Evolutionary conservation across 75 land plant species (phyloP).

Genomic region (Chamaecyparis obtusa): DNA sequence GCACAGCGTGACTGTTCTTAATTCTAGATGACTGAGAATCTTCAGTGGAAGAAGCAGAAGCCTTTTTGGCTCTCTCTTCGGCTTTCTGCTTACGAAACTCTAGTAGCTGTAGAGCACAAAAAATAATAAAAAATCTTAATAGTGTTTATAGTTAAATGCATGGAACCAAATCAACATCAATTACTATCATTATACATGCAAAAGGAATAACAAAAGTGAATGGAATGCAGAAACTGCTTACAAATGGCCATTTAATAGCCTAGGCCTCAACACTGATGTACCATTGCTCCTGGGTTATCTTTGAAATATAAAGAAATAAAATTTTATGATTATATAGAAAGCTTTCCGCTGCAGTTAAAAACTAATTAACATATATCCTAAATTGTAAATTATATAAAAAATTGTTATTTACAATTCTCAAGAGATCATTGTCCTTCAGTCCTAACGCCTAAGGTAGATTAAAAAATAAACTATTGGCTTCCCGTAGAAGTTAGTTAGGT

Average conservation of each 20-base stretch:
- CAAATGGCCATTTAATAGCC: not conserved
- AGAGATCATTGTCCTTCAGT: no score
- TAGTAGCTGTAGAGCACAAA: conserved; percentile 34
- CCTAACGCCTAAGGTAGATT: no score
- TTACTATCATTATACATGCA: not conserved
- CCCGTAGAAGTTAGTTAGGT: no score
- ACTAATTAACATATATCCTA: not conserved
- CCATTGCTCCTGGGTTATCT: not conserved
- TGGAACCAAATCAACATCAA: not conserved
- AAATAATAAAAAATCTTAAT: not conserved
- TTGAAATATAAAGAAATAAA: not conserved
- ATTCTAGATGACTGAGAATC: conserved; percentile 21
- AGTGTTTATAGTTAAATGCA: not conserved
- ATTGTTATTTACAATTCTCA: not conserved
- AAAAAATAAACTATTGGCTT: no score
- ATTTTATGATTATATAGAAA: not conserved
- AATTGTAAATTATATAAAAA: not conserved
- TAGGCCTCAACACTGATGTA: not conserved
- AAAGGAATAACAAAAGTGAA: not conserved
- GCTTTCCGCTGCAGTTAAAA: not conserved
- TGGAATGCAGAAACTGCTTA: not conserved
- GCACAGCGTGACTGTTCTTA: conserved; percentile 10
- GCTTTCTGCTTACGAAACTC: conserved; percentile 65
- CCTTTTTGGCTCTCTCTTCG: conserved; percentile 46
- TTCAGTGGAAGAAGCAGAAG: conserved; percentile 15